Percentiles rank a stretch among this genome's conserved stretches.
These are phyloP conservation scores for Penicillium silybi DNA, from an alignment of 495 filamentous ascomycete species.

Conservation along the genomic window DNA sequence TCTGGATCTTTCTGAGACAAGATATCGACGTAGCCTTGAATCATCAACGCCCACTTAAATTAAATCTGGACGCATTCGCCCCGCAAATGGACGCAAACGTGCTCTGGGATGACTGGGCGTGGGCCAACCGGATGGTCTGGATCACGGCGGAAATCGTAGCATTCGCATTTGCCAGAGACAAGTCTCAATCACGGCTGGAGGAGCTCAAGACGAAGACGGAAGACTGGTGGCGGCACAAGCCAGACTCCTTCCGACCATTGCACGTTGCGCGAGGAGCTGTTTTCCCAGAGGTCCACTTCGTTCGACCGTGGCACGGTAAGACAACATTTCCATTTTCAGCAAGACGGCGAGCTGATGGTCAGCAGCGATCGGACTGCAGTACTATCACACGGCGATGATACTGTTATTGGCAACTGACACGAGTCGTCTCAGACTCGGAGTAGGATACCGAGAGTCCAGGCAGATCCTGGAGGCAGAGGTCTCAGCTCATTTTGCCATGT, in stretches of 20 bases:
- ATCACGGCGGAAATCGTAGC: neutral
- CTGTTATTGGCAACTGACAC: no score
- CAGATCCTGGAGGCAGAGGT: no score
- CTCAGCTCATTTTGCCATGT: no score
- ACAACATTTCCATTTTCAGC: no score
- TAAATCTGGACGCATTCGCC: neutral
- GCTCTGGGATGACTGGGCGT: neutral
- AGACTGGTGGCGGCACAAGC: neutral
- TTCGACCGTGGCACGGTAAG: no score
- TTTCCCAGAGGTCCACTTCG: no score
- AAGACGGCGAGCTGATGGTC: no score
- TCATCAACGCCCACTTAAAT: neutral
- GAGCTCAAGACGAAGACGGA: neutral
- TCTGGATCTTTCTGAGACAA: neutral
- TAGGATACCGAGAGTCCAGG: no score
- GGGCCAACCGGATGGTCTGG: neutral
- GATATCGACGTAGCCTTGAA: neutral
- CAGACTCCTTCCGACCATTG: neutral
- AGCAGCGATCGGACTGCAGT: no score
- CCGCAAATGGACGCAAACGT: neutral
- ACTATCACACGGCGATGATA: no score
- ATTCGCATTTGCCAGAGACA: neutral
- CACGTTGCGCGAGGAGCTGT: no score
- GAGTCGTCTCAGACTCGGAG: no score
- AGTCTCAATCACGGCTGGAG: neutral